Evolutionary conservation across 805 yeast genomes (phyloP).

Genomic region (Nakazawaea sp.): DNA sequence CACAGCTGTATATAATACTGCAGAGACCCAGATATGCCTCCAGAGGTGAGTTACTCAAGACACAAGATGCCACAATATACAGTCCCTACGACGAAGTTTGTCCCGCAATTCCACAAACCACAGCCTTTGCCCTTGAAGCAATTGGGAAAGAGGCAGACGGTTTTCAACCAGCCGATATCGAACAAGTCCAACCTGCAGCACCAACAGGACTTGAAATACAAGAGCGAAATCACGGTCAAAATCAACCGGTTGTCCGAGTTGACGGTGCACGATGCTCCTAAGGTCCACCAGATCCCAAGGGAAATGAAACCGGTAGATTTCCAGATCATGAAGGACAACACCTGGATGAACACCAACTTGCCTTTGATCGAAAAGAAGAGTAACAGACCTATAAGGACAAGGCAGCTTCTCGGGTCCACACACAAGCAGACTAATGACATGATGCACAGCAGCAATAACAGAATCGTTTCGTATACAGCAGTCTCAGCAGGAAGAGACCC

Average conservation of each 20-base stretch:
- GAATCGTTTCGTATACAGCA: neutral
- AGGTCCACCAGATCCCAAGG: neutral
- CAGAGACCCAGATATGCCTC: too few species aligned
- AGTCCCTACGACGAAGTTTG: too few species aligned
- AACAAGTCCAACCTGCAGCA: conserved; percentile 5
- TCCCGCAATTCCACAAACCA: too few species aligned
- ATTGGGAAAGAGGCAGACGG: too few species aligned
- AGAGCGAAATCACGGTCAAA: conserved; percentile 7
- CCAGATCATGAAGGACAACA: neutral
- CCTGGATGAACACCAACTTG: neutral
- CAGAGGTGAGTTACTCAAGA: too few species aligned
- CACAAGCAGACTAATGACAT: neutral
- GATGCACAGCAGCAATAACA: neutral
- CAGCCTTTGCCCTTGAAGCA: too few species aligned
- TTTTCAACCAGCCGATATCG: too few species aligned
- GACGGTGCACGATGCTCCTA: conserved; percentile 1
- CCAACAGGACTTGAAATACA: conserved; percentile 2
- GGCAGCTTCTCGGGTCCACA: conserved; percentile 5
- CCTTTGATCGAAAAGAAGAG: neutral
- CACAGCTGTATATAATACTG: too few species aligned
- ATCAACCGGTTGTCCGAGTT: conserved; percentile 7
- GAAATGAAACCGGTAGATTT: neutral
- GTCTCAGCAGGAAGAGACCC: neutral
- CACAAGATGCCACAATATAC: too few species aligned
- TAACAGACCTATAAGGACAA: conserved; percentile 1